A percentile compares a stretch with the other conserved stretches of the same genome.
phyloP scores from a whole-genome alignment of 139 green algal genomes.

The Chlorella sp. region DNA sequence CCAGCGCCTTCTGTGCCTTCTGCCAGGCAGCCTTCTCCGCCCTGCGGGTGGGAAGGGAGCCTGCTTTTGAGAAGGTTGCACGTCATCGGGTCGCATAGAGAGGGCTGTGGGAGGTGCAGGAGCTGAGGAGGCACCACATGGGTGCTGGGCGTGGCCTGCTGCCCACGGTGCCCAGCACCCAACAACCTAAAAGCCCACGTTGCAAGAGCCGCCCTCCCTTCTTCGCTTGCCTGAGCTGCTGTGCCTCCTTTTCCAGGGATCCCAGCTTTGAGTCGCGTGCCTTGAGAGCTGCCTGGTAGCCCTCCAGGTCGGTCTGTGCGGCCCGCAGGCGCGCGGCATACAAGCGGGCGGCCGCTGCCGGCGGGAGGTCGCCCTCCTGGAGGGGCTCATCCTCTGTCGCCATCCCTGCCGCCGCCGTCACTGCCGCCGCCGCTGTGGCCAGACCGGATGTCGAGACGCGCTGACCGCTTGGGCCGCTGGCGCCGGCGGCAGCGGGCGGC shows the following conservation, averaged over 20 bases:
- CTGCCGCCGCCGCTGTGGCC: neutral
- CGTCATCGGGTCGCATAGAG: neutral
- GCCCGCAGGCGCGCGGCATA: constrained; percentile 19
- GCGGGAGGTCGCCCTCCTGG: constrained; percentile 14
- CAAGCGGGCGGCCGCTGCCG: neutral
- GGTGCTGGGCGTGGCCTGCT: neutral
- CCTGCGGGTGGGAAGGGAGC: neutral
- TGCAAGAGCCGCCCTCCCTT: too few species aligned
- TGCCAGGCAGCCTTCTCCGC: constrained; percentile 12
- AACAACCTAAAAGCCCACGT: neutral
- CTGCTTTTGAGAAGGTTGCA: neutral
- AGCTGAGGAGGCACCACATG: neutral
- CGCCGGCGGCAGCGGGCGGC: neutral
- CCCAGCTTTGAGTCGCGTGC: constrained; percentile 14
- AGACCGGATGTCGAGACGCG: too few species aligned
- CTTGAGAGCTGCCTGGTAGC: constrained; percentile 6
- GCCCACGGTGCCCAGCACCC: neutral
- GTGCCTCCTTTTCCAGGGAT: constrained; percentile 21
- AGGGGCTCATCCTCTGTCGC: neutral
- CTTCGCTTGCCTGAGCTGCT: constrained; percentile 4
- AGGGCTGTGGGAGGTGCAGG: neutral
- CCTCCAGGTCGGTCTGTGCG: neutral
- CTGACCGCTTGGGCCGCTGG: neutral
- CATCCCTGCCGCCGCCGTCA: neutral
- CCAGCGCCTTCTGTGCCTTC: constrained; percentile 52